Conservation (phyloP, 345 rosid genomes). For the Orychophragmus violaceus region DNA sequence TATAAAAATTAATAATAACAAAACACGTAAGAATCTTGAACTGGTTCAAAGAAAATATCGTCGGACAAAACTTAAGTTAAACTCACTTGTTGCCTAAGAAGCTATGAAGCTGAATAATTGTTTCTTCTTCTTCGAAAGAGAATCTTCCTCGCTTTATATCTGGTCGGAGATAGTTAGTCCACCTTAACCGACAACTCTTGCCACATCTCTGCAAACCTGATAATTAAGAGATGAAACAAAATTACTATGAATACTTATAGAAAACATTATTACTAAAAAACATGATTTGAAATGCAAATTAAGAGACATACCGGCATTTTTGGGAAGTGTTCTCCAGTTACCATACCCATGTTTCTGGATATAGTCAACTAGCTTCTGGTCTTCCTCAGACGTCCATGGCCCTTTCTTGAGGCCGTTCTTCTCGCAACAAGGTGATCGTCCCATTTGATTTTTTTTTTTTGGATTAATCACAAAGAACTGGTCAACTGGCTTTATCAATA, state of each 20-base stretch:
- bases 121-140: conserved; percentile 67
- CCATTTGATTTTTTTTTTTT: conserved; percentile 37
- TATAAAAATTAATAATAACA: background rate
- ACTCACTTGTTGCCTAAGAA: conserved; percentile 73
- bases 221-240: background rate
- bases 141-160: conserved; percentile 71
- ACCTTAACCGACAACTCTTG: conserved; percentile 69
- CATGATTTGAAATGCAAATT: background rate
- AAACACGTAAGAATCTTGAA: conserved; percentile 12
- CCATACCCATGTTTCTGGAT: conserved; percentile 77
- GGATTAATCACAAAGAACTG: background rate
- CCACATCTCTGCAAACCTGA: conserved; percentile 63
- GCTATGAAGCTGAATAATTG: conserved; percentile 62
- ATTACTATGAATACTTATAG: background rate
- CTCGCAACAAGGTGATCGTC: conserved; percentile 78
- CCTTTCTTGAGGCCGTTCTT: conserved; percentile 77
- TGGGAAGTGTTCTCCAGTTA: conserved; percentile 84
- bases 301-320: conserved; percentile 60
- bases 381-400: conserved; percentile 91
- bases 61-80: background rate
- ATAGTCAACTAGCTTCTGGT: conserved; percentile 56
- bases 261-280: background rate
- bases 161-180: conserved; percentile 78
- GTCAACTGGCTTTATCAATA: background rate
- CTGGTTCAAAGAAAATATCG: background rate